Conservation (phyloP, 495 filamentous ascomycete genomes). For the Bryoglossum gracile region DNA sequence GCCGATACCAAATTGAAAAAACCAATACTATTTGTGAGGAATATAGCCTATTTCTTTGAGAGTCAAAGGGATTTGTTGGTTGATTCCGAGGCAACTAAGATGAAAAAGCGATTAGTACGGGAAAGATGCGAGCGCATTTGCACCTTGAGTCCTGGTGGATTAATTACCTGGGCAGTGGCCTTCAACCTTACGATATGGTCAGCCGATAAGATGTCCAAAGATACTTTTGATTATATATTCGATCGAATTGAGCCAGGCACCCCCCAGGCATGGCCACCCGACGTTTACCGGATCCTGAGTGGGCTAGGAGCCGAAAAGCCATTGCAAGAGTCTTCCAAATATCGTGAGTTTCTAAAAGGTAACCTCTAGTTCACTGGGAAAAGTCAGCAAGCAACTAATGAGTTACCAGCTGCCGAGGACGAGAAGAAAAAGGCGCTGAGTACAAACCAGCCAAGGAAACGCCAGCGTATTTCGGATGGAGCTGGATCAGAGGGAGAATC, state of each 20-base stretch:
- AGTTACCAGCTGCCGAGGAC: conserved; percentile 14
- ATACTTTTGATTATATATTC: conserved; percentile 18
- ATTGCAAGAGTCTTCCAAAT: conserved; percentile 9
- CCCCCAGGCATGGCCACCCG: conserved; percentile 8
- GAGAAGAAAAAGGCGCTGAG: conserved; percentile 3
- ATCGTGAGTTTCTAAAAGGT: conserved; percentile 15
- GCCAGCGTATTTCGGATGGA: conserved; percentile 7
- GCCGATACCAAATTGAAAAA: conserved; percentile 7
- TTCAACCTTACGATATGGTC: conserved; percentile 15
- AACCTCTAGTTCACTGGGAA: conserved; percentile 7
- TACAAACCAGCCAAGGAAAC: conserved; percentile 12
- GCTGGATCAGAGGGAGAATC: neutral
- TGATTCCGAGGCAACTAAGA: conserved; percentile 11
- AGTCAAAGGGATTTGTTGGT: conserved; percentile 8
- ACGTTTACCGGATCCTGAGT: conserved; percentile 14
- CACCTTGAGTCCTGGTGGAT: conserved; percentile 10
- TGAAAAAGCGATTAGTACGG: conserved; percentile 8
- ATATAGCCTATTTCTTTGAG: conserved; percentile 15
- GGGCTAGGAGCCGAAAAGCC: conserved; percentile 12
- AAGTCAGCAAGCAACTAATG: conserved; percentile 13
- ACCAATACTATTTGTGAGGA: conserved; percentile 9
- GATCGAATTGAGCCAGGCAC: conserved; percentile 11
- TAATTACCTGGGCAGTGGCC: conserved; percentile 16
- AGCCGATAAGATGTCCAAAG: conserved; percentile 16
- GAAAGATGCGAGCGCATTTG: conserved; percentile 16